These are phyloP conservation scores for Aspergillus novoparasiticus DNA, from an alignment of 2,329 filamentous ascomycete genomes.

Conservation along the genomic window DNA sequence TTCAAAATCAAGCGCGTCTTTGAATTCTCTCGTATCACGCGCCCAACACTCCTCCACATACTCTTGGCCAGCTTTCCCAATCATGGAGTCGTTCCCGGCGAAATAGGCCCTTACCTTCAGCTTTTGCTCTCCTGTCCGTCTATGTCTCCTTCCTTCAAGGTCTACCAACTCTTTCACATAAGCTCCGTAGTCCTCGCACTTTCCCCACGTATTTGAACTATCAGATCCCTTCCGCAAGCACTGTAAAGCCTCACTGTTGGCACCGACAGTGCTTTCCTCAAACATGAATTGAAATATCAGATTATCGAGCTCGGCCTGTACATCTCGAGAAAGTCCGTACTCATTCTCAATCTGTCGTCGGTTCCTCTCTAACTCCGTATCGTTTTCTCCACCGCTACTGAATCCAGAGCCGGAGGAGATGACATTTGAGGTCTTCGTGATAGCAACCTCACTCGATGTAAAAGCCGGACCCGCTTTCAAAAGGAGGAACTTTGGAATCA, in stretches of 20 bases:
- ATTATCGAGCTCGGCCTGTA: conserved; percentile 21
- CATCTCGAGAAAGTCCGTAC: conserved; percentile 18
- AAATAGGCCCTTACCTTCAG: conserved; percentile 39
- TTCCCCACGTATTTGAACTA: conserved; percentile 32
- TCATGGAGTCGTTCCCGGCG: conserved; percentile 46
- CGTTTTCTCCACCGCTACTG: not conserved
- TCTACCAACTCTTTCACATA: conserved; percentile 23
- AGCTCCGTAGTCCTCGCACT: conserved; percentile 37
- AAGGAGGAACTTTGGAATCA: conserved; percentile 31
- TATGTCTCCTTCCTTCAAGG: conserved; percentile 2
- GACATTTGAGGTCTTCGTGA: conserved; percentile 14
- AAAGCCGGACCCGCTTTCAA: conserved; percentile 23
- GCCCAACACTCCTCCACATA: conserved; percentile 50
- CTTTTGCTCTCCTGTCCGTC: conserved; percentile 2
- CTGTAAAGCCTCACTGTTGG: conserved; percentile 42
- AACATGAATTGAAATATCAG: conserved; percentile 22
- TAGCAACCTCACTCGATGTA: conserved; percentile 22
- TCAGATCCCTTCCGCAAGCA: conserved; percentile 38
- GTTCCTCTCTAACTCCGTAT: conserved; percentile 16
- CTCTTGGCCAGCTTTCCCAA: conserved; percentile 43
- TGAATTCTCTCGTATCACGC: conserved; percentile 22
- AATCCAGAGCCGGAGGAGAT: not conserved
- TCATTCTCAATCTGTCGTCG: conserved; percentile 19
- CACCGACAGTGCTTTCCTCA: conserved; percentile 36
- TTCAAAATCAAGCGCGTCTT: conserved; percentile 38